Conservation (phyloP, 2,329 filamentous ascomycete genomes). For the Onygenales sp. region DNA sequence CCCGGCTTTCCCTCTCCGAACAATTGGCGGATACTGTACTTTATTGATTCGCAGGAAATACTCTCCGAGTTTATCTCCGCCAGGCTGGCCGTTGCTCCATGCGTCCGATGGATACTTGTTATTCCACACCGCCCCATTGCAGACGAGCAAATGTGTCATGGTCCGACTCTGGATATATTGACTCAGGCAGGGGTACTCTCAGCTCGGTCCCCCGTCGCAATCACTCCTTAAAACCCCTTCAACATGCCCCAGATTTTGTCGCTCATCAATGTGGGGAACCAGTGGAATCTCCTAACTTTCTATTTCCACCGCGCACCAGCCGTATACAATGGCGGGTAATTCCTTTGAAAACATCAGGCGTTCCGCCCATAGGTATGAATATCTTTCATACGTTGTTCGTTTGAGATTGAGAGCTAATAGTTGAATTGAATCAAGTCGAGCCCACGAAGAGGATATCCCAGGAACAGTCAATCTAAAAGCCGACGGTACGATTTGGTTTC, state of each 20-base stretch:
- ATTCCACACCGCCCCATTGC: too few relatives aligned
- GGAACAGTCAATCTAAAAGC: slow-evolving; percentile 48
- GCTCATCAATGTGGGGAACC: not conserved
- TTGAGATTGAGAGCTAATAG: slow-evolving; percentile 4
- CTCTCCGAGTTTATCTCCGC: too few relatives aligned
- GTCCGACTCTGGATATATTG: not conserved
- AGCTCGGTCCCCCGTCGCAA: not conserved
- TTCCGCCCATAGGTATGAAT: slow-evolving; percentile 10
- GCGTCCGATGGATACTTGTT: too few relatives aligned
- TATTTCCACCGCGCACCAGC: not conserved
- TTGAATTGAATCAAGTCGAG: slow-evolving; percentile 34
- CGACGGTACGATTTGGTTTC: slow-evolving; percentile 3
- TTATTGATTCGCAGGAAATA: too few relatives aligned
- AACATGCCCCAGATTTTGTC: not conserved
- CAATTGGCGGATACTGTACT: too few relatives aligned
- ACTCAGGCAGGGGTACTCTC: not conserved
- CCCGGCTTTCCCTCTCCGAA: too few relatives aligned
- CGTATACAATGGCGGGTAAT: not conserved
- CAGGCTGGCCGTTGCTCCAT: too few relatives aligned
- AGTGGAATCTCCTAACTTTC: not conserved
- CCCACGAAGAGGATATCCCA: slow-evolving; percentile 46
- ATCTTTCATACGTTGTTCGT: not conserved
- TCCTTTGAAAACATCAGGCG: not conserved
- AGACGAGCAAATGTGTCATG: too few relatives aligned
- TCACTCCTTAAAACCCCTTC: not conserved